Conservation (phyloP, 129 eudicot genomes). For the Smallanthus sonchifolius region DNA sequence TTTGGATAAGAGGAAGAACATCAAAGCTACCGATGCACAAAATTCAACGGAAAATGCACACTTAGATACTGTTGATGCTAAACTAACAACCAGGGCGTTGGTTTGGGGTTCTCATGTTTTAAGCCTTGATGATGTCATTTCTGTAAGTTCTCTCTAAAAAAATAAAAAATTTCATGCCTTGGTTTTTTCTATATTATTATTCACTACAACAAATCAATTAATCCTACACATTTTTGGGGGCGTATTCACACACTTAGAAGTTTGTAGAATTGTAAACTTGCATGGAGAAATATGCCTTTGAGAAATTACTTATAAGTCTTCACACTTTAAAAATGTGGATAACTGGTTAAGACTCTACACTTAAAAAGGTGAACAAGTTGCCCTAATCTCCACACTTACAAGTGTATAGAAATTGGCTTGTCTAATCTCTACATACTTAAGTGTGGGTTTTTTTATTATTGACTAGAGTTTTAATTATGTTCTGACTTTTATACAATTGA, state of each 20-base stretch:
- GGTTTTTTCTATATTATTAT: background rate
- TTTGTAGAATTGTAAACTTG: background rate
- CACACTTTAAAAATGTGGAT: background rate
- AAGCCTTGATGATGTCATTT: slow-evolving; percentile 72
- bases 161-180: background rate
- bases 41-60: slow-evolving; percentile 47
- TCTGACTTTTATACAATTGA: background rate
- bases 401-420: background rate
- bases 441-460: background rate
- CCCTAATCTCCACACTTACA: background rate
- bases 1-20: slow-evolving; percentile 63
- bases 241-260: background rate
- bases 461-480: background rate
- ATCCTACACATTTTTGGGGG: background rate
- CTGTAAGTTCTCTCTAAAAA: slow-evolving; percentile 45
- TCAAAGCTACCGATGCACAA: slow-evolving; percentile 45
- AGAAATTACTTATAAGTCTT: background rate
- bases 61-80: slow-evolving; percentile 77
- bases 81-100: slow-evolving; percentile 90
- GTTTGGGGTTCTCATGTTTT: slow-evolving; percentile 84
- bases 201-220: background rate
- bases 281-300: background rate
- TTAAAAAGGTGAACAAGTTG: background rate
- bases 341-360: background rate
- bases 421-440: background rate